These are phyloP conservation scores for Trametes sanguinea DNA, from an alignment of 768 basidiomycete species.

Conservation along the genomic window DNA sequence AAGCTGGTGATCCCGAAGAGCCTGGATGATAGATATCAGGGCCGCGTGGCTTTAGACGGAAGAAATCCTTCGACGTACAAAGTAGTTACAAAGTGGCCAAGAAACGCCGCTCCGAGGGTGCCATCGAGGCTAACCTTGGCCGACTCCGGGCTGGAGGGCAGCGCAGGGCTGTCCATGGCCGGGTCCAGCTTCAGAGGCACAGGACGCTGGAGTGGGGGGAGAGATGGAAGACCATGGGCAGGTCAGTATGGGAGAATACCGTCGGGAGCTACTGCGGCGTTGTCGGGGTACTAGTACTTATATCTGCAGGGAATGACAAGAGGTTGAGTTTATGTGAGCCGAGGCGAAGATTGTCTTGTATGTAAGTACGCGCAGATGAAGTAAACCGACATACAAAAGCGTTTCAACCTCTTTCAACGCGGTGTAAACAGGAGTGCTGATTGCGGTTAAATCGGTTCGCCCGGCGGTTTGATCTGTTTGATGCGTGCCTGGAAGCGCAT, in stretches of 20 bases:
- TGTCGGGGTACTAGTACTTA: background rate
- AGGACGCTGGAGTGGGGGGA: background rate
- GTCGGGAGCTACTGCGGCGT: background rate
- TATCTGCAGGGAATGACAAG: background rate
- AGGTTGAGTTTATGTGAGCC: too few species aligned
- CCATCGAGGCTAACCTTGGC: constrained; percentile 9
- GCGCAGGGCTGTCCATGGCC: background rate
- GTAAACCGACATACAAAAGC: too few species aligned
- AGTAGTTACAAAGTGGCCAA: constrained; percentile 20
- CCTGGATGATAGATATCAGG: background rate
- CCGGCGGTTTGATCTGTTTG: too few species aligned
- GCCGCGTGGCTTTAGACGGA: background rate
- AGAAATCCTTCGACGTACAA: constrained; percentile 8
- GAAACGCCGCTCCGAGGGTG: constrained; percentile 26
- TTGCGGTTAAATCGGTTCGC: too few species aligned
- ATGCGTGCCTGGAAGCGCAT: too few species aligned
- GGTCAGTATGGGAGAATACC: background rate
- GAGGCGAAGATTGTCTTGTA: background rate
- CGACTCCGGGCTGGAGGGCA: background rate
- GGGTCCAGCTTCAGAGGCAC: too few species aligned
- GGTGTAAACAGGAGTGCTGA: too few species aligned
- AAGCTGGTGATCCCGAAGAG: constrained; percentile 12
- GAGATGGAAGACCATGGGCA: background rate
- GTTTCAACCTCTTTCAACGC: too few species aligned
- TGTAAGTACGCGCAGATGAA: too few species aligned